phyloP scores from a whole-genome alignment of 257 asterid species.

The Solanum piurae region DNA sequence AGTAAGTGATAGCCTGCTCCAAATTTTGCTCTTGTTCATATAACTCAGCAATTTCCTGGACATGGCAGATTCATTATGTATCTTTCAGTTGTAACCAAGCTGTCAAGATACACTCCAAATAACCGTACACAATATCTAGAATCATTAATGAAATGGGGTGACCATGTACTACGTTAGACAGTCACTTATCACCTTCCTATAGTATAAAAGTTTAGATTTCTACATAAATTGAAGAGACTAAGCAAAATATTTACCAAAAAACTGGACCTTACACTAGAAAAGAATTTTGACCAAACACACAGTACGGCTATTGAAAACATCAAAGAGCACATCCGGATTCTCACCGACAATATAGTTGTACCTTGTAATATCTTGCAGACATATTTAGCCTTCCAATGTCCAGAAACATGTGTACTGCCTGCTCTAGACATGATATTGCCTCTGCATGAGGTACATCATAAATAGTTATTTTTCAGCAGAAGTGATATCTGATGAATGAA shows the following conservation, averaged over 20 bases:
- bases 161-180: background rate
- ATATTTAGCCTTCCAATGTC: conserved; percentile 60
- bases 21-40: conserved; percentile 74
- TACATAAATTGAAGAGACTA: background rate
- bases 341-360: conserved; percentile 6
- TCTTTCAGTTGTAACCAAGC: background rate
- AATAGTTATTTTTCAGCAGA: background rate
- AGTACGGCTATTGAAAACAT: background rate
- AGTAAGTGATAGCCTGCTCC: conserved; percentile 61
- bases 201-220: background rate
- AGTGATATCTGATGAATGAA: background rate
- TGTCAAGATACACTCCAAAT: background rate
- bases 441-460: conserved; percentile 37
- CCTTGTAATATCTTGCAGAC: conserved; percentile 98
- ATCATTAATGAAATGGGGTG: background rate
- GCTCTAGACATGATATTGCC: conserved; percentile 77
- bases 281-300: background rate
- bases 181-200: background rate
- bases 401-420: conserved; percentile 64
- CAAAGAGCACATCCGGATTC: background rate
- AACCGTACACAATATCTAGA: background rate
- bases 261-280: background rate
- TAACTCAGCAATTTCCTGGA: conserved; percentile 88
- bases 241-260: background rate
- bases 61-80: background rate